phyloP scores from a whole-genome alignment of 1,284 basidiomycete genomes.

The Ustilago esculenta region DNA sequence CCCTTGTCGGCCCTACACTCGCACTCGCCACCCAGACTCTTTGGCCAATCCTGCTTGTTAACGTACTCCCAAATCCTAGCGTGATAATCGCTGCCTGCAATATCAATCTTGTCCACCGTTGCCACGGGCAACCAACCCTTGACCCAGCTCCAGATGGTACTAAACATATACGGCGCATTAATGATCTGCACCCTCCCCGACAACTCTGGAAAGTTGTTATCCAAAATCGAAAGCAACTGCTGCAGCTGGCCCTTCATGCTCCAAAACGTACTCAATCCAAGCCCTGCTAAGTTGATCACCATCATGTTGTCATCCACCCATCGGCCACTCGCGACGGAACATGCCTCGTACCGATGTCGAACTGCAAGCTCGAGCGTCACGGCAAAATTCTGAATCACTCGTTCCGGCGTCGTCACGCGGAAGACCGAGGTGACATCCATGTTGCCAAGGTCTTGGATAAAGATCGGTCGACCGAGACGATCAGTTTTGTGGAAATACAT shows the following conservation, averaged over 20 bases:
- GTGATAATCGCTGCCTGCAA: slow-evolving; percentile 54
- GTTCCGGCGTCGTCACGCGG: slow-evolving; percentile 51
- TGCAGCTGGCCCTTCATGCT: slow-evolving; percentile 62
- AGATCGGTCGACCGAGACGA: slow-evolving; percentile 60
- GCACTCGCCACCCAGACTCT: slow-evolving; percentile 58
- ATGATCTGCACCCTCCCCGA: slow-evolving; percentile 64
- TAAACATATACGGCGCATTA: slow-evolving; percentile 63
- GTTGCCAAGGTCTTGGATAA: slow-evolving; percentile 62
- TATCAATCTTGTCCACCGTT: slow-evolving; percentile 64
- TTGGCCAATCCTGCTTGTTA: slow-evolving; percentile 53
- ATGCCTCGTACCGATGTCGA: slow-evolving; percentile 55
- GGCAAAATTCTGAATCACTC: slow-evolving; percentile 63
- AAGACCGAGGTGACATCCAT: slow-evolving; percentile 55
- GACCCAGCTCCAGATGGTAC: slow-evolving; percentile 60
- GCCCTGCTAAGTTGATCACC: slow-evolving; percentile 61
- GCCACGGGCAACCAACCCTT: slow-evolving; percentile 62
- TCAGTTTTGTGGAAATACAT: slow-evolving; percentile 67
- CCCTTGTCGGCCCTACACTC: slow-evolving; percentile 35
- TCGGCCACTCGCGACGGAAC: slow-evolving; percentile 36
- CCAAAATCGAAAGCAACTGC: slow-evolving; percentile 53
- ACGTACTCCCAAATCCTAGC: slow-evolving; percentile 51
- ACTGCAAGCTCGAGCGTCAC: slow-evolving; percentile 62
- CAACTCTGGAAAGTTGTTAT: slow-evolving; percentile 64
- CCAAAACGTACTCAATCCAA: slow-evolving; percentile 63
- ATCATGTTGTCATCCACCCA: slow-evolving; percentile 65